Conservation (phyloP, 164 flowering plant species). For the Amborella trichopoda region DNA sequence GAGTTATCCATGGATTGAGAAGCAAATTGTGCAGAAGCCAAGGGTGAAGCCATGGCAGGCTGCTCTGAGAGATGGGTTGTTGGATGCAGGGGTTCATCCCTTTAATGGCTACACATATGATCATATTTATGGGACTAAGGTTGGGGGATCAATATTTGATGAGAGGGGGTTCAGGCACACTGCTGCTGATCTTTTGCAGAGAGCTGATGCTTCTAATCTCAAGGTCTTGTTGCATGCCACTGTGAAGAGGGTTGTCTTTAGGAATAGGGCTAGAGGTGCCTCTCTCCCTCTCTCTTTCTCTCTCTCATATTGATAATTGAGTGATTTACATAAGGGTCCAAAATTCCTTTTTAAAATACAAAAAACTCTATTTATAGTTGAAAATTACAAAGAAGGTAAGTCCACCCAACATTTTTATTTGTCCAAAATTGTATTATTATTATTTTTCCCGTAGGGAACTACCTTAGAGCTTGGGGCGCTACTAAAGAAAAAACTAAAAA, state of each 20-base stretch:
- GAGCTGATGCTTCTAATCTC: conserved; percentile 42
- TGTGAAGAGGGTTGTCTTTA: conserved; percentile 57
- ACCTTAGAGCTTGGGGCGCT: too few species aligned
- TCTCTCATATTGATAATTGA: too few species aligned
- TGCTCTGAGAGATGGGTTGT: conserved; percentile 55
- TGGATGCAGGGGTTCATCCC: conserved; percentile 71
- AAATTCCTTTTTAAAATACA: too few species aligned
- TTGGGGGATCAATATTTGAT: conserved; percentile 88
- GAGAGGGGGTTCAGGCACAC: conserved; percentile 60
- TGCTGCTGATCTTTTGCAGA: conserved; percentile 69
- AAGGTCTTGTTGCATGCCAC: conserved; percentile 60
- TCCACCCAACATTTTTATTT: too few species aligned
- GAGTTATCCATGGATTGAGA: conserved; percentile 84
- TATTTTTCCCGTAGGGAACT: too few species aligned
- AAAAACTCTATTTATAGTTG: too few species aligned
- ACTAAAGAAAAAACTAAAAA: too few species aligned
- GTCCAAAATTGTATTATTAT: too few species aligned
- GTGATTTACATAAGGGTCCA: too few species aligned
- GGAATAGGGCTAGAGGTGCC: conserved; percentile 58
- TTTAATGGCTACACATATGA: conserved; percentile 85
- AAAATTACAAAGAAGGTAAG: too few species aligned
- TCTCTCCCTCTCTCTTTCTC: too few species aligned
- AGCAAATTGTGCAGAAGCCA: conserved; percentile 56
- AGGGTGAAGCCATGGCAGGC: conserved; percentile 53
- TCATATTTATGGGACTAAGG: conserved; percentile 78